phyloP scores from a whole-genome alignment of 1,284 basidiomycete genomes.

The Ustilago hordei region DNA sequence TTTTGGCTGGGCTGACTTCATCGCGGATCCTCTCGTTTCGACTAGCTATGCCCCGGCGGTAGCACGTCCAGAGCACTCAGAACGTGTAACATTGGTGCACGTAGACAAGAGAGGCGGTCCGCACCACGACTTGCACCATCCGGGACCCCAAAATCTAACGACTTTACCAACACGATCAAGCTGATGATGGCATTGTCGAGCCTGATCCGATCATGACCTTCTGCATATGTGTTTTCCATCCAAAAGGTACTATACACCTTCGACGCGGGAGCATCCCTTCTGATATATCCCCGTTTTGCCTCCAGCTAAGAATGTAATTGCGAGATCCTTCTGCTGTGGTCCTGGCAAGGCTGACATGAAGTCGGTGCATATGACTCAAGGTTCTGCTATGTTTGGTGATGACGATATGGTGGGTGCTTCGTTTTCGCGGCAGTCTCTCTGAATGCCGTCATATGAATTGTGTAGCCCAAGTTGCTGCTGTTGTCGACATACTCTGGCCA shows the following conservation, averaged over 20 bases:
- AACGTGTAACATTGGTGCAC: too few species aligned
- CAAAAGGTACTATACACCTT: too few species aligned
- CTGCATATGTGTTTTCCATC: neutral
- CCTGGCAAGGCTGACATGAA: neutral
- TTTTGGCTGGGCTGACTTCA: too few species aligned
- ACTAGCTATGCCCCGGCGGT: too few species aligned
- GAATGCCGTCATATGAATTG: neutral
- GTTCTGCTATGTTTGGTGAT: neutral
- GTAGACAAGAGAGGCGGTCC: too few species aligned
- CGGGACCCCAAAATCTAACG: too few species aligned
- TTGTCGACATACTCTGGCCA: conserved; percentile 10
- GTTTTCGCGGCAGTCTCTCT: neutral
- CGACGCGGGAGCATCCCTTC: too few species aligned
- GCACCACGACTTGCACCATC: neutral
- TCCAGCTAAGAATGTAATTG: too few species aligned
- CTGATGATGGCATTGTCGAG: neutral
- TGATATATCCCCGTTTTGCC: neutral
- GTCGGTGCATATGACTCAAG: neutral
- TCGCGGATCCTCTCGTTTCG: too few species aligned
- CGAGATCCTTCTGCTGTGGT: neutral
- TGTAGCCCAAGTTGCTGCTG: neutral
- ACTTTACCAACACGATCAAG: neutral
- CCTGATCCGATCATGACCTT: neutral
- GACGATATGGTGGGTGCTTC: neutral
- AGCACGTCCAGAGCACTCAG: too few species aligned